Evolutionary conservation across 805 yeast species (phyloP), one percentile per base, ranked within the genome.

Genomic region (Nadsonia fulvescens): DNA sequence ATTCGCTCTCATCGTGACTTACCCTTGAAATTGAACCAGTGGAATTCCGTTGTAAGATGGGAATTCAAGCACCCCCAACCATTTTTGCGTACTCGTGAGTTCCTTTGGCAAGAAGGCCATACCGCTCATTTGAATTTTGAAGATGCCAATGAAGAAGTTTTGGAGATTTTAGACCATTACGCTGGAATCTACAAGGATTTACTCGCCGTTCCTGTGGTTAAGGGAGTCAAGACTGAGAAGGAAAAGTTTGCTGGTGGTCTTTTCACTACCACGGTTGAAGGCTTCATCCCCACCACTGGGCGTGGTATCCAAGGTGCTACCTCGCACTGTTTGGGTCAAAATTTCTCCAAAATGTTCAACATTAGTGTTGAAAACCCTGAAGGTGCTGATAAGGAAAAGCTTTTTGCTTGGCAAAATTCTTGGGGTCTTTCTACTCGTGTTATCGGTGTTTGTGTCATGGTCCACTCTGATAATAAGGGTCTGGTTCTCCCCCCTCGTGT

Each of bases 1-100:
- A 75, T 89, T 47, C 76, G 94, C 56, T 83, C 96, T 15, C 92
- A 89, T 61, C 76, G 98, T 56, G 99, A 89, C 53, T 66, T 91
- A 50, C 99, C 99, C 35, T 63, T 89, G 56, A 78, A 77, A 46
- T 66, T 89, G 47, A 89, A 89, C 63, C 99, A 89, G 60, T 89
- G 99, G 99, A 91, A 91, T 61, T 83, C 95, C 11, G 99, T 89
- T 23, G 99, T 89, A 26, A 76, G 99, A 63, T 89, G 98, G 99
- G 99, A 89, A 59, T 89, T 89, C 61, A 89, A 89, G 63, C 96
- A 89, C 55, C 99, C 99, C 32, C 99, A 89, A 60, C 99, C 99
- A 26, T 89, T 89, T 56, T 60, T 89, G 49, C 77, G 99, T 67
- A 91, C 98, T 8, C 76, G 99, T 61, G 99, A 89, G 58, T 89